Evolutionary conservation across 148 eudicot genomes (phyloP).

Genomic region (Rhododendron vialii): DNA sequence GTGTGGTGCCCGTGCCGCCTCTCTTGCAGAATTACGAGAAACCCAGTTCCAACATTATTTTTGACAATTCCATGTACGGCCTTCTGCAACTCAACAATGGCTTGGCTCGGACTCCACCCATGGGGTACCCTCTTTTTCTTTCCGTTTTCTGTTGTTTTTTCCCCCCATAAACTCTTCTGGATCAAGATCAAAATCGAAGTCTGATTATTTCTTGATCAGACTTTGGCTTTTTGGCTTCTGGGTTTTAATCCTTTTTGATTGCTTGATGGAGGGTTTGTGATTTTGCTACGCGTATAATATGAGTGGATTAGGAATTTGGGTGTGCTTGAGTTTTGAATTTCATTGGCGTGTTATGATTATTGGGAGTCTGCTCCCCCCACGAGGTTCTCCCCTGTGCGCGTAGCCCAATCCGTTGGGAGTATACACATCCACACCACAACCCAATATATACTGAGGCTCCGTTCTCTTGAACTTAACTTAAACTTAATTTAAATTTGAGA

Average conservation of each 20-base stretch:
- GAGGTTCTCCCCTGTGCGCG: no score
- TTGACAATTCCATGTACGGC: slow-evolving; percentile 78
- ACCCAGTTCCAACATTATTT: slow-evolving; percentile 37
- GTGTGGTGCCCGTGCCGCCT: slow-evolving; percentile 30
- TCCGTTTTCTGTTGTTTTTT: not conserved
- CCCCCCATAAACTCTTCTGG: not conserved
- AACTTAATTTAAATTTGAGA: no score
- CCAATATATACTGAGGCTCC: no score
- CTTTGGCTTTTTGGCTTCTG: slow-evolving; percentile 7
- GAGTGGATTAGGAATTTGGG: not conserved
- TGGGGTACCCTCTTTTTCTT: slow-evolving; percentile 56
- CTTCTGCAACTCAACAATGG: slow-evolving; percentile 69
- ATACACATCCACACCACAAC: no score
- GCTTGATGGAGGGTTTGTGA: not conserved
- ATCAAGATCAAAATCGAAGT: not conserved
- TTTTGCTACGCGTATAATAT: not conserved
- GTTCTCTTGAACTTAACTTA: no score
- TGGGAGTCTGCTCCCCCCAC: no score
- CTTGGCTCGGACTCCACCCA: slow-evolving; percentile 83
- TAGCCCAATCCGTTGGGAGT: no score
- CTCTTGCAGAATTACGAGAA: slow-evolving; percentile 21
- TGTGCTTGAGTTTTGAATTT: not conserved
- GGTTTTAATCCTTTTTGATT: not conserved
- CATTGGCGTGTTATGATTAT: not conserved
- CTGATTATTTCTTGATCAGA: not conserved